Evolutionary conservation across 2,329 filamentous ascomycete species (phyloP).

Genomic region (Didymella lethalis): DNA sequence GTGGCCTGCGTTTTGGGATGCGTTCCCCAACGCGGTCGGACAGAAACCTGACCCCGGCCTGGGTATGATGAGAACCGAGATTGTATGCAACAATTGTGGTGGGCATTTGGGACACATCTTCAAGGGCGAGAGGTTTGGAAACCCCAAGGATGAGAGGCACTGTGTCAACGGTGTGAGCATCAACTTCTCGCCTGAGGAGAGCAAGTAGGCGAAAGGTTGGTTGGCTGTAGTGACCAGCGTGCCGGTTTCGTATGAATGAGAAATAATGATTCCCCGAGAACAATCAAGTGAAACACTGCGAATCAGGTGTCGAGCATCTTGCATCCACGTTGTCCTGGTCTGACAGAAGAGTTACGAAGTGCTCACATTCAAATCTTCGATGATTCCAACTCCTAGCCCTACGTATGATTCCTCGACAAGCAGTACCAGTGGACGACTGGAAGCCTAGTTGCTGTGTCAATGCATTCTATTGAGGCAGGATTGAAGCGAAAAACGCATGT

Average conservation of each 20-base stretch:
- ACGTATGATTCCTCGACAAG: too few species aligned
- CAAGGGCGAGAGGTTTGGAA: conserved; percentile 83
- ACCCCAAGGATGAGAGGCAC: conserved; percentile 93
- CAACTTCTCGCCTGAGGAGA: conserved; percentile 78
- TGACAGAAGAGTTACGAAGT: not conserved
- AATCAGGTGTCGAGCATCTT: too few species aligned
- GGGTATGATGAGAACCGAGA: conserved; percentile 89
- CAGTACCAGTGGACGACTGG: too few species aligned
- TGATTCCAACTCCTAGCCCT: too few species aligned
- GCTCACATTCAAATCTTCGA: not conserved
- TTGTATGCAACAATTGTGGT: conserved; percentile 92
- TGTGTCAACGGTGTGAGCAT: conserved; percentile 95
- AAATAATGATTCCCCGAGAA: not conserved
- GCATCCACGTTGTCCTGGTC: too few species aligned
- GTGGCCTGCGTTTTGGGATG: conserved; percentile 98
- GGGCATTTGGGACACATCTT: conserved; percentile 92
- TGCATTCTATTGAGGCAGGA: too few species aligned
- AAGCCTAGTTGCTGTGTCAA: too few species aligned
- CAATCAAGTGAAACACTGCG: too few species aligned
- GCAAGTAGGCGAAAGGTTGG: conserved; percentile 1
- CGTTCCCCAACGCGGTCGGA: conserved; percentile 86
- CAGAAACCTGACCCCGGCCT: conserved; percentile 78
- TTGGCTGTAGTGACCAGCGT: not conserved
- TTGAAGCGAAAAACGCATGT: too few species aligned
- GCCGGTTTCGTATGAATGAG: not conserved